Percentiles rank a stretch among this genome's conserved stretches.
Evolutionary conservation across 495 filamentous ascomycete genomes (phyloP).

Genomic region (Aspergillus mulundensis): DNA sequence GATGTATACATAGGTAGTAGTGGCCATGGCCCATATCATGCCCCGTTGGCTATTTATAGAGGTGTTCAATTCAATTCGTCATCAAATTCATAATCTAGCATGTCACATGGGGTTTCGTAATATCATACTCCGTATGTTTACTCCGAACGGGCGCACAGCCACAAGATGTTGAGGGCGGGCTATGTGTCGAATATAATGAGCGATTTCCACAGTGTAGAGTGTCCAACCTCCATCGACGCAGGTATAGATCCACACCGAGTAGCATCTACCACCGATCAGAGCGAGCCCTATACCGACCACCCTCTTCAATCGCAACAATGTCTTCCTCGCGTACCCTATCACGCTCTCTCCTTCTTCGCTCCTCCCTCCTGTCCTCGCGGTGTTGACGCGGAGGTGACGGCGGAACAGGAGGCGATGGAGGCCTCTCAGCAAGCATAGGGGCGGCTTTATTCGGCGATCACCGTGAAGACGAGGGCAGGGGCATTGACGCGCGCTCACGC

Average conservation of each 20-base stretch:
- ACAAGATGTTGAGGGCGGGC: background rate
- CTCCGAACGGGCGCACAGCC: too few species aligned
- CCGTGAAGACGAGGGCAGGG: conserved; percentile 20
- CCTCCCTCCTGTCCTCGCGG: conserved; percentile 21
- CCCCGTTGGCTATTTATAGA: background rate
- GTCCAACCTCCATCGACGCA: background rate
- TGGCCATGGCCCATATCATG: too few species aligned
- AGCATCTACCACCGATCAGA: conserved; percentile 17
- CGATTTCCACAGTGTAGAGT: background rate
- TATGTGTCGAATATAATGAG: background rate
- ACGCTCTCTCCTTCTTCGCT: conserved; percentile 14
- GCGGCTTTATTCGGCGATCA: conserved; percentile 5
- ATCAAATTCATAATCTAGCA: background rate
- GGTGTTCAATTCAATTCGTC: background rate
- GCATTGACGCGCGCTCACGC: conserved; percentile 59
- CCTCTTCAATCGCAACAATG: conserved; percentile 8
- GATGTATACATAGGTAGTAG: too few species aligned
- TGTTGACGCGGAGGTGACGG: conserved; percentile 14
- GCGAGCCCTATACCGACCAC: conserved; percentile 11
- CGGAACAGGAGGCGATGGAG: conserved; percentile 1
- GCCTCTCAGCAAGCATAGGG: conserved; percentile 2
- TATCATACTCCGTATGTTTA: background rate
- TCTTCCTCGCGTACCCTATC: conserved; percentile 19
- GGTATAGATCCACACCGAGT: too few species aligned
- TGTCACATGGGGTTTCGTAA: background rate